phyloP scores from a whole-genome alignment of 441 rosid species.

The Croton setiger region DNA sequence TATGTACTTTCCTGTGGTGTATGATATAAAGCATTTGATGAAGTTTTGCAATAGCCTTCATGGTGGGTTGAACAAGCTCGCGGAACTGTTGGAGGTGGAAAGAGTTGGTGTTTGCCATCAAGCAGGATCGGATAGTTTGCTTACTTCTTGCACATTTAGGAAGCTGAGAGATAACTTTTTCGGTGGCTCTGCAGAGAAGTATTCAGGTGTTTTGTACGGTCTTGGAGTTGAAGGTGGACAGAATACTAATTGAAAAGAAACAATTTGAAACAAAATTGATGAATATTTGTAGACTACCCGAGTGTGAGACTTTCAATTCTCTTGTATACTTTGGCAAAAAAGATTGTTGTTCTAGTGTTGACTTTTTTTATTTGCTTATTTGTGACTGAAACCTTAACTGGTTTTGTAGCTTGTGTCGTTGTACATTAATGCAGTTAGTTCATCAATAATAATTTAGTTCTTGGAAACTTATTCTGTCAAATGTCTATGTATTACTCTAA shows the following conservation, averaged over 20 bases:
- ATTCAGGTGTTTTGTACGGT: conserved; percentile 71
- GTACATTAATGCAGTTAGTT: conserved; percentile 56
- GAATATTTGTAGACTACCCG: conserved; percentile 57
- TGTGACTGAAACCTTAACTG: conserved; percentile 49
- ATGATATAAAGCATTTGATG: conserved; percentile 74
- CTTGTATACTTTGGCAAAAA: conserved; percentile 60
- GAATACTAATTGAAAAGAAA: conserved; percentile 40
- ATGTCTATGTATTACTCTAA: background rate
- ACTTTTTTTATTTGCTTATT: conserved; percentile 33
- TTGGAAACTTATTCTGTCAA: conserved; percentile 14
- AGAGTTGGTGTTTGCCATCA: conserved; percentile 64
- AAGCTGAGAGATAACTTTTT: conserved; percentile 62
- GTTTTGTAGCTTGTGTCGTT: conserved; percentile 45
- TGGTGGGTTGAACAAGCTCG: conserved; percentile 68
- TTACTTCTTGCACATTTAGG: conserved; percentile 60
- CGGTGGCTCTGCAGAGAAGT: conserved; percentile 42
- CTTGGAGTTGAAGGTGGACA: conserved; percentile 68
- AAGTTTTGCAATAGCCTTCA: conserved; percentile 51
- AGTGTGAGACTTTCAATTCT: conserved; percentile 51
- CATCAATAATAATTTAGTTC: conserved; percentile 44
- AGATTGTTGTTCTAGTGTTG: conserved; percentile 51
- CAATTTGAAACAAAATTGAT: conserved; percentile 28
- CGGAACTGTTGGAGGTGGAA: conserved; percentile 50
- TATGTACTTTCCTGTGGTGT: conserved; percentile 54
- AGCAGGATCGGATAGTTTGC: conserved; percentile 89